Evolutionary conservation across 495 filamentous ascomycete genomes (phyloP), one percentile per base, ranked within the genome.

Genomic region (Aspergillus sparsus): DNA sequence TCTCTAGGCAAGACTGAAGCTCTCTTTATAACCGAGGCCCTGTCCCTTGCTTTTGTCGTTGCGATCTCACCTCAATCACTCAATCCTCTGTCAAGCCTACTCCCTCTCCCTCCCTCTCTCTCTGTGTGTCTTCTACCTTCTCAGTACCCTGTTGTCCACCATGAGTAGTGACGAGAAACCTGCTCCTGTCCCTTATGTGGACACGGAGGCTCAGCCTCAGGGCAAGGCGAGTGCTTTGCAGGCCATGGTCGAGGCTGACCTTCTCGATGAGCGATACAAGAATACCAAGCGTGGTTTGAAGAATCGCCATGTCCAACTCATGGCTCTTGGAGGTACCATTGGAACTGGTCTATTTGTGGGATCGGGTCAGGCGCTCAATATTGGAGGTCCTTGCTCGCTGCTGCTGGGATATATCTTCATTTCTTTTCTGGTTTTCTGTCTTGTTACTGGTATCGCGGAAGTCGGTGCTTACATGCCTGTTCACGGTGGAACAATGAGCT

Each of bases 251-350:
- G 73, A 74, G 61, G 69, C 66, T 9, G 70, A 77, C 27, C 59
- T 74, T 21, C 66, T 75, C n/a, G 74, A 77, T 56, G 68, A 73
- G 52, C 68, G 71, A 5, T 80, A 80, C 64, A 62, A 65, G 16
- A 66, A 65, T 8, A 80, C 77, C 53, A 58, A 76, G 58, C 75
- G 76, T 32, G 77, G 76, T 10, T 64, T 81, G 49, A 75, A 77
- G 58, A 84, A 75, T 15, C 79, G 85, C 49, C 86, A 88, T 62
- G 76, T 87, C 31, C 85, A 89, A 68, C 80, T 90, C 58, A 87
- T 89, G 61, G 85, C 87, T 1, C 75, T 90, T 6, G 87, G 86
- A 59, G 85, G 85, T 53, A 86, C 85, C 46, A 89, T 90, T 62
- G 88, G 88, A 47, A 91, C 87, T 2, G 88, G 72, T 61, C 70